These are phyloP conservation scores for Dipodascus albidus DNA, from an alignment of 805 yeast species.

Conservation along the genomic window DNA sequence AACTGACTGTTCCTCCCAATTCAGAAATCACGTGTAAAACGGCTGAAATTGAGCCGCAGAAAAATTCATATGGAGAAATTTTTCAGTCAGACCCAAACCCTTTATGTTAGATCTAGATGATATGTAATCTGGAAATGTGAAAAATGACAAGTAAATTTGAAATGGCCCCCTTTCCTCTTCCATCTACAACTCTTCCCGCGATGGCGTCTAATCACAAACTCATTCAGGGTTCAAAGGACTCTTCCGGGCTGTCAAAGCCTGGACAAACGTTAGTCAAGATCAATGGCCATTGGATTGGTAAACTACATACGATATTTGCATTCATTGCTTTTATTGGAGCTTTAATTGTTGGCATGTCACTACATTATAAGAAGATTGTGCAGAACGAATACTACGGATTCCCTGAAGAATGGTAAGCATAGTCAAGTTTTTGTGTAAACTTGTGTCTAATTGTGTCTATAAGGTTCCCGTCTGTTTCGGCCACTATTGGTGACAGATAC, in stretches of 20 bases:
- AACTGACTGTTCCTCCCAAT: no score
- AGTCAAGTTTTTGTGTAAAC: not conserved
- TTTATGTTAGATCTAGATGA: not conserved
- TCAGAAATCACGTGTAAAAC: not conserved
- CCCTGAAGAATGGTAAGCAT: slow-evolving; percentile 78
- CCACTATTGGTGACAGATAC: slow-evolving; percentile 92
- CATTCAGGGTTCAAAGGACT: slow-evolving; percentile 4
- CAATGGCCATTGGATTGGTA: slow-evolving; percentile 57
- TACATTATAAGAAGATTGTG: slow-evolving; percentile 85
- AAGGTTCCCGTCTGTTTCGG: slow-evolving; percentile 85
- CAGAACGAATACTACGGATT: slow-evolving; percentile 77
- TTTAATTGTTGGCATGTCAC: slow-evolving; percentile 54
- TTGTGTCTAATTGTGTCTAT: not conserved
- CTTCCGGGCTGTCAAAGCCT: slow-evolving; percentile 7
- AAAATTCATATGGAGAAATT: not conserved
- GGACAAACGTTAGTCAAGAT: slow-evolving; percentile 22
- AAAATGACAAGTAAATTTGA: not conserved
- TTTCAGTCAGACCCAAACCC: not conserved
- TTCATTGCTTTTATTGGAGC: slow-evolving; percentile 64
- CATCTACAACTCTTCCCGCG: not conserved
- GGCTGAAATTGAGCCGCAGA: not conserved
- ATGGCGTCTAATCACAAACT: not conserved
- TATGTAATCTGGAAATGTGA: not conserved
- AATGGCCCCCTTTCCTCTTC: not conserved
- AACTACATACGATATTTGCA: slow-evolving; percentile 65